Conservation (phyloP, 441 rosid species). For the Erodium chrysanthum region DNA sequence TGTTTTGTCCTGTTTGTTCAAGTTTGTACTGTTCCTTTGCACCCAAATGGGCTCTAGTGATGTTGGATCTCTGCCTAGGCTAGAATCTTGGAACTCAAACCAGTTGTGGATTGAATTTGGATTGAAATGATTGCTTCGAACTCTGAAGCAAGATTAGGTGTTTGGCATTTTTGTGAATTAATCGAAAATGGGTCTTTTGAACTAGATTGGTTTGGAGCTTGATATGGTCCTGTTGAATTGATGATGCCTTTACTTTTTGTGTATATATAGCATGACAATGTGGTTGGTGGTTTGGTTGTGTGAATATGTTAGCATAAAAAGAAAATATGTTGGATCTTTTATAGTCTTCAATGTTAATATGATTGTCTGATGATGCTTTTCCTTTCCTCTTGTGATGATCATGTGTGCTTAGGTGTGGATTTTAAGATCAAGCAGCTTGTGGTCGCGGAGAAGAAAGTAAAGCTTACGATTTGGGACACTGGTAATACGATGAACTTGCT, state of each 20-base stretch:
- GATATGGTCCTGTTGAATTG: neutral
- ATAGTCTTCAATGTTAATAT: neutral
- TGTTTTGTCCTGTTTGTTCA: neutral
- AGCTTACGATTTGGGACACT: constrained; percentile 97
- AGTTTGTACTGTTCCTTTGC: constrained; percentile 12
- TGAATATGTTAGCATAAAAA: neutral
- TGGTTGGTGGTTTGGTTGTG: neutral
- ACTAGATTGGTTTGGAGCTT: neutral
- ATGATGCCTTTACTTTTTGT: neutral
- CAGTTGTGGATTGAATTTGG: neutral
- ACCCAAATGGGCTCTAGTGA: constrained; percentile 3
- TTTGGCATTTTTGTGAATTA: neutral
- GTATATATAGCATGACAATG: neutral
- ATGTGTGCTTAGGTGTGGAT: constrained; percentile 59
- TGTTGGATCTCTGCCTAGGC: constrained; percentile 6
- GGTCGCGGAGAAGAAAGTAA: constrained; percentile 66
- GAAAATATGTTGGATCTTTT: neutral
- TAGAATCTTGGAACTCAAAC: constrained; percentile 9
- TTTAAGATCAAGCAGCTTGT: constrained; percentile 82
- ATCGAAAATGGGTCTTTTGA: neutral
- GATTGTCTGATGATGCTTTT: neutral
- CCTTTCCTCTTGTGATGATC: neutral
- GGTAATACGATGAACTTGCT: constrained; percentile 28
- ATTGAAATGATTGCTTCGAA: neutral
- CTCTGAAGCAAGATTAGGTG: neutral